Evolutionary conservation across 768 basidiomycete species (phyloP).

Genomic region (Suillus occidentalis): DNA sequence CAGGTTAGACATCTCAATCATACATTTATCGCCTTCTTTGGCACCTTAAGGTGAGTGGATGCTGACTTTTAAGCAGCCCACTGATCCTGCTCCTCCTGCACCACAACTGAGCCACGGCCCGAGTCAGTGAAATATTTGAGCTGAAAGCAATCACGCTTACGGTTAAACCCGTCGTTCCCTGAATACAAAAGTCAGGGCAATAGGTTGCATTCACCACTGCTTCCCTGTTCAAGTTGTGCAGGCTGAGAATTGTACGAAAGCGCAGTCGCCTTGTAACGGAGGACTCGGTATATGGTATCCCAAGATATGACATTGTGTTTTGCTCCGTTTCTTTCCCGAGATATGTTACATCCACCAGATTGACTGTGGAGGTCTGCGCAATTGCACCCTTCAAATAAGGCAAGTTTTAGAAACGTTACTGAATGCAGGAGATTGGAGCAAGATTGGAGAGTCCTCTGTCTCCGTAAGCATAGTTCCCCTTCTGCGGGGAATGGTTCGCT

Average conservation of each 20-base stretch:
- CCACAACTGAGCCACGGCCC: constrained; percentile 38
- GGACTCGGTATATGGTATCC: constrained; percentile 45
- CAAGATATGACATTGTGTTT: constrained; percentile 57
- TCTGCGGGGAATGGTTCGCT: background rate
- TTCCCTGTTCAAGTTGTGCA: constrained; percentile 38
- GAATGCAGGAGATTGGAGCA: background rate
- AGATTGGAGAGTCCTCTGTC: background rate
- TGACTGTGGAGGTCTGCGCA: constrained; percentile 36
- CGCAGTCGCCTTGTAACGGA: constrained; percentile 38
- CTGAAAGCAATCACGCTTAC: constrained; percentile 26
- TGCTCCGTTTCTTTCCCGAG: constrained; percentile 51
- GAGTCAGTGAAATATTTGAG: background rate
- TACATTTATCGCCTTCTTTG: constrained; percentile 47
- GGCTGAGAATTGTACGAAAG: constrained; percentile 48
- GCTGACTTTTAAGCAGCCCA: constrained; percentile 69
- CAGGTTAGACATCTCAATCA: background rate
- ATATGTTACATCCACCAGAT: constrained; percentile 61
- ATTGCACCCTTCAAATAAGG: constrained; percentile 14
- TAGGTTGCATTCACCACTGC: constrained; percentile 48
- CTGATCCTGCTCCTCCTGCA: constrained; percentile 62
- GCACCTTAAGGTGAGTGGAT: constrained; percentile 56
- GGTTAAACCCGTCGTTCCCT: constrained; percentile 46
- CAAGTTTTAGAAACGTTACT: constrained; percentile 24
- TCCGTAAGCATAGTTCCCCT: background rate
- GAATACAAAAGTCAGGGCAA: constrained; percentile 61